Evolutionary conservation across 441 rosid genomes (phyloP).

Genomic region (Erodium trifolium): DNA sequence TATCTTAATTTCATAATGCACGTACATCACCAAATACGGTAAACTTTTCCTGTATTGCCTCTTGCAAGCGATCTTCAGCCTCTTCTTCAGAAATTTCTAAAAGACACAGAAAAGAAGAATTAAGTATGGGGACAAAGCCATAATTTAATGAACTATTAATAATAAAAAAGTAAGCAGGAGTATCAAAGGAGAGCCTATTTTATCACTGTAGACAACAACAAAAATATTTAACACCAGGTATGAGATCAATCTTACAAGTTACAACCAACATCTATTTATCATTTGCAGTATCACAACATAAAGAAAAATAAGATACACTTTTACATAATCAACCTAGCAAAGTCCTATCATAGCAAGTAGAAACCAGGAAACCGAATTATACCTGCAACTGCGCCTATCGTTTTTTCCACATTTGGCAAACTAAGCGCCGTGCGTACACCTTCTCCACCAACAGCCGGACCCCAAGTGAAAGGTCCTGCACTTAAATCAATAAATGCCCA

Average conservation of each 20-base stretch:
- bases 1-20: slow-evolving; percentile 18
- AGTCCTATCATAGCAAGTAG: slow-evolving; percentile 6
- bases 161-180: not conserved
- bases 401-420: slow-evolving; percentile 89
- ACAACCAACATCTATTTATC: slow-evolving; percentile 3
- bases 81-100: slow-evolving; percentile 96
- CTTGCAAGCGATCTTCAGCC: slow-evolving; percentile 93
- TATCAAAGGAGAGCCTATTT: not conserved
- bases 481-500: slow-evolving; percentile 93
- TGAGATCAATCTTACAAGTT: slow-evolving; percentile 11
- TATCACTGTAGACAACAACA: slow-evolving; percentile 8
- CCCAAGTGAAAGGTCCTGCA: slow-evolving; percentile 98
- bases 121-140: slow-evolving; percentile 11
- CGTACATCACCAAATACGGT: slow-evolving; percentile 95
- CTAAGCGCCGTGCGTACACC: slow-evolving; percentile 89
- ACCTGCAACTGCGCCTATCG: slow-evolving; percentile 98
- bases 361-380: slow-evolving; percentile 15
- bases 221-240: not conserved
- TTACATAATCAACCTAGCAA: slow-evolving; percentile 1
- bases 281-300: not conserved
- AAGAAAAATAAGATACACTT: slow-evolving; percentile 9
- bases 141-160: not conserved
- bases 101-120: slow-evolving; percentile 24
- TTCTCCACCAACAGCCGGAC: slow-evolving; percentile 99
- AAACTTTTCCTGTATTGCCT: slow-evolving; percentile 95